Conservation (phyloP, 805 yeast species). For the Kluyveromyces siamensis region DNA sequence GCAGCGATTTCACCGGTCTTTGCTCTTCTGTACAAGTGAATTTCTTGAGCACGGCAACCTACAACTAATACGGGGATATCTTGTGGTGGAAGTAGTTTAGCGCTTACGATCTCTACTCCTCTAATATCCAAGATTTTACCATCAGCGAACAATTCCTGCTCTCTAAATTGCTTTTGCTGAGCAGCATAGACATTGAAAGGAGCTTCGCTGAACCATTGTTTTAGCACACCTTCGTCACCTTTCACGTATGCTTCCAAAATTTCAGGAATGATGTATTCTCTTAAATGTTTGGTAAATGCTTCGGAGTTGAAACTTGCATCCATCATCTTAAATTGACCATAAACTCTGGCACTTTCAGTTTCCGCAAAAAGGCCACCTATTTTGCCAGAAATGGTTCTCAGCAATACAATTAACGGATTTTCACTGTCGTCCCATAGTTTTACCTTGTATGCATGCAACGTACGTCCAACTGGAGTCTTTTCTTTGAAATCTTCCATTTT, state of each 20-base stretch:
- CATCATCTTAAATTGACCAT: slow-evolving; percentile 73
- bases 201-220: slow-evolving; percentile 92
- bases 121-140: slow-evolving; percentile 89
- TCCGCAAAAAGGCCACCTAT: slow-evolving; percentile 87
- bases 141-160: slow-evolving; percentile 85
- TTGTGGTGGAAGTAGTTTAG: slow-evolving; percentile 81
- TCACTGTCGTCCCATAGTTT: slow-evolving; percentile 86
- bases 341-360: slow-evolving; percentile 92
- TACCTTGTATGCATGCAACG: slow-evolving; percentile 48
- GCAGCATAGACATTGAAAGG: slow-evolving; percentile 93
- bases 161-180: slow-evolving; percentile 83
- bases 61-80: slow-evolving; percentile 89
- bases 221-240: slow-evolving; percentile 76
- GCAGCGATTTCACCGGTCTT: slow-evolving; percentile 94
- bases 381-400: slow-evolving; percentile 74
- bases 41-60: slow-evolving; percentile 94
- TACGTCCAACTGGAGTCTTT: slow-evolving; percentile 61
- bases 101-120: slow-evolving; percentile 85
- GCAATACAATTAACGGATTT: slow-evolving; percentile 73
- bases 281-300: slow-evolving; percentile 68
- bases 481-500: slow-evolving; percentile 59
- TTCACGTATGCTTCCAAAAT: slow-evolving; percentile 89
- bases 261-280: slow-evolving; percentile 92
- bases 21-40: slow-evolving; percentile 76
- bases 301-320: slow-evolving; percentile 84